Percentiles rank a stretch among this genome's conserved stretches.
These are phyloP conservation scores for Pisolithus marmoratus DNA, from an alignment of 768 basidiomycete species.

Conservation along the genomic window DNA sequence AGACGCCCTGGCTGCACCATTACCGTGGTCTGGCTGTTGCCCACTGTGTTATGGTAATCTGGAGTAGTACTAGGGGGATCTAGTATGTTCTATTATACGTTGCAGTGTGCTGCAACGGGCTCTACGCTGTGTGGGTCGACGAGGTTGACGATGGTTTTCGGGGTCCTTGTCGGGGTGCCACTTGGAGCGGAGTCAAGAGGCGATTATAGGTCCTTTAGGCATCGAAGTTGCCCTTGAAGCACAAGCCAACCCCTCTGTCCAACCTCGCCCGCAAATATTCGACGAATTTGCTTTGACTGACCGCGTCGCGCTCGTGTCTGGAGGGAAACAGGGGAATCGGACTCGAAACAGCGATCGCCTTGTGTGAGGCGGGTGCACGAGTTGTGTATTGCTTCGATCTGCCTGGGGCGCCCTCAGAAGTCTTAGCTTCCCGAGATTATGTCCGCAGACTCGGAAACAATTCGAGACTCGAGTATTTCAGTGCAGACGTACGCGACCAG, in stretches of 20 bases:
- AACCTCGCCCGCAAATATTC: constrained; percentile 44
- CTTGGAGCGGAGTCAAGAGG: constrained; percentile 1
- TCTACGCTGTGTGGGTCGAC: not conserved
- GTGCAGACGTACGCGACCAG: constrained; percentile 63
- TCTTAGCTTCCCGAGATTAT: constrained; percentile 49
- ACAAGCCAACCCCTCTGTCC: constrained; percentile 29
- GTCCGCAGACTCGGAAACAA: constrained; percentile 39
- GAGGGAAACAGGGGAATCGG: constrained; percentile 67
- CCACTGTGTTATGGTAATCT: too few relatives aligned
- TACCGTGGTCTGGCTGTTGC: too few relatives aligned
- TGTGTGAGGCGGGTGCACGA: constrained; percentile 68
- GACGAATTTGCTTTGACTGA: constrained; percentile 54
- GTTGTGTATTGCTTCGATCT: constrained; percentile 69
- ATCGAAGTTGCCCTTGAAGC: constrained; percentile 52
- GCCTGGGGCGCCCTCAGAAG: constrained; percentile 46
- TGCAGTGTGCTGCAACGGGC: not conserved
- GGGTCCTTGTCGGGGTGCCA: constrained; percentile 5
- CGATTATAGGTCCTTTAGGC: constrained; percentile 52
- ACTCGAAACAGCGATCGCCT: constrained; percentile 72
- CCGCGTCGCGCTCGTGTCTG: constrained; percentile 57
- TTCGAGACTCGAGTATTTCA: constrained; percentile 53
- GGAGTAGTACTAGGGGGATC: not conserved
- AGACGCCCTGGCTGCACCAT: too few relatives aligned
- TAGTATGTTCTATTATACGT: not conserved
- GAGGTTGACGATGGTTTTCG: not conserved